Evolutionary conservation across 106 monocot species (phyloP), one percentile per base, ranked within the genome.

Genomic region (Allium cepa): DNA sequence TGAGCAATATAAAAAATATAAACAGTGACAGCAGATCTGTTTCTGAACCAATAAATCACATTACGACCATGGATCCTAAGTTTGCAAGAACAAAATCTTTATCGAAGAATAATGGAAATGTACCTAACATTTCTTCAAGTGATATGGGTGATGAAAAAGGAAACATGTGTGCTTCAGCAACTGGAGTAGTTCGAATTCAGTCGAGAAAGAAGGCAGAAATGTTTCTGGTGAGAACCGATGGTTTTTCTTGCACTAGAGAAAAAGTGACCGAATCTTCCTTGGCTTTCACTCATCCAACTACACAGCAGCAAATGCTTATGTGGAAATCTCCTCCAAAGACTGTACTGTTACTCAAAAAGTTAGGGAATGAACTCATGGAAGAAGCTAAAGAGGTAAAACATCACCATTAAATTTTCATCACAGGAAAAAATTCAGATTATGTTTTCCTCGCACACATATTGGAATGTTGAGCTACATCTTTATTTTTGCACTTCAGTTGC

Each of bases 231-330:
- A 87, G 90, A 45, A 99, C 93, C 16, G 99, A 99, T 79, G 99
- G 99, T 10, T 87, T 93, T 79, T 81, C 99, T 71, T 99, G 99
- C 71, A 80, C 87, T 26, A 82, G 99, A 70, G 99, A 99, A 69
- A 99, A 93, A 81, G 93, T 99, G 46, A 93, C 90, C 26, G 99
- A 99, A 78, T 90, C 99, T 10, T 99, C 99, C 61, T 79, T 93
- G 76, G 99, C 99, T 78, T 99, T 99, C 73, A 90, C 99, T 26
- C 99, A 99, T 79, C 99, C 99, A 69, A 99, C 90, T 70, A 99
- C 99, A 68, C 99, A 99, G 70, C 99, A 99, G 70, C 93, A 99
- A 62, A 99, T 99, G 93, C 93, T 99, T 52, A 99, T 93, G 90
- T 99, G 99, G 99, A 99, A 99, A 64, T 83, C 87, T 78, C 79